Base-by-base conservation (phyloP, 78 protist species). In the Neovahlkampfia damariscottae region DNA sequence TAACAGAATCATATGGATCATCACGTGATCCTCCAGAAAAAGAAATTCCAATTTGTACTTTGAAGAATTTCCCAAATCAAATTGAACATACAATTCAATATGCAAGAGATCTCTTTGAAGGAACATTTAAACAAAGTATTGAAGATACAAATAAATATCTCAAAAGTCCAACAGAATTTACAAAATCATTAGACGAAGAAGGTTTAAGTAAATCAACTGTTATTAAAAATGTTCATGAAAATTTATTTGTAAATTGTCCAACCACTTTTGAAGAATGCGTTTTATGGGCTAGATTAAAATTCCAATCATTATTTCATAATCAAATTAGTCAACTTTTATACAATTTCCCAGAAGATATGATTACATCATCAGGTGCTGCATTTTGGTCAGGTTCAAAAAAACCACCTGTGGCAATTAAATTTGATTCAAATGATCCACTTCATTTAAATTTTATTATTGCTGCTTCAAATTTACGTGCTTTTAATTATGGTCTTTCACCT, bases 1-100 rank as follows among this genome's bases (percentile, higher is more conserved):
- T 96, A 32, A 95, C 99, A 5, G 98, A 95, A 78, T 87, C 91
- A 32, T 97, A 97, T 86, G 85, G 94, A 3, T 34, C 90, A 6
- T 41, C 88, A 8, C 76, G 74, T 5, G 99, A 97, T 74, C 98
- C 99, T 8, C 98, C 99, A 34, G 99, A 96, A 77, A 83, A 90
- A 83, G 5, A 76, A 29, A 90, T 90, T 27, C 98, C 99, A 29
- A 30, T 89, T 58, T 97, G 99, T 90, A 94, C 97, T 7, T 83
- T 97, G 32, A 90, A 95, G 84, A 83, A 88, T 72, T 96, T 97
- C 95, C 99, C 99, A 29, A 80, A 91, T 84, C 76, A 69, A 28
- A 88, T 94, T 77, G 97, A 92, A 59, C 99, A 96, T 75, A 82
- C 91, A 29, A 71, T 84, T 78, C 80, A 91, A 78, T 96, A 97